These are phyloP conservation scores for Apiospora pterosperma DNA, from an alignment of 2,329 filamentous ascomycete genomes.

Conservation along the genomic window DNA sequence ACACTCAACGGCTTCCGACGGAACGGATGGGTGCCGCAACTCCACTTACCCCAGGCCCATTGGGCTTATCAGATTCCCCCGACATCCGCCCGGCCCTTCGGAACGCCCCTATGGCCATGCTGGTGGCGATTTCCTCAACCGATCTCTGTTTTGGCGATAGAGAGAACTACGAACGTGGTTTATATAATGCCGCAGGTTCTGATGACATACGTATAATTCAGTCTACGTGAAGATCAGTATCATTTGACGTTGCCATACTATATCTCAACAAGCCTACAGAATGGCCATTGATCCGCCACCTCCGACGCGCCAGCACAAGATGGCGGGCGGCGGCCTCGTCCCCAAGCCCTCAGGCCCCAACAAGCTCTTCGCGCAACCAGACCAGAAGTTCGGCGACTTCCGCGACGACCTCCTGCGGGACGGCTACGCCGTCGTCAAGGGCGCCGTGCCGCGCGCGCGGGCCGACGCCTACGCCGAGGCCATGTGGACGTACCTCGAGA, in stretches of 20 bases:
- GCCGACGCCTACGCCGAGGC: constrained; percentile 31
- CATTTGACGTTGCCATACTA: too few relatives aligned
- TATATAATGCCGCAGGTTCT: too few relatives aligned
- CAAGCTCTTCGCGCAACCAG: constrained; percentile 1
- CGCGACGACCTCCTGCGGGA: constrained; percentile 29
- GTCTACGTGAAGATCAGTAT: too few relatives aligned
- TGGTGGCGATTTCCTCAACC: background rate
- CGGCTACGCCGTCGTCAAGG: constrained; percentile 44
- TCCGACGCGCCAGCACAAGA: background rate
- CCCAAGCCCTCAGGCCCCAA: constrained; percentile 5
- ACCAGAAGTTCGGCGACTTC: constrained; percentile 27
- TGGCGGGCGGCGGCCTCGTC: background rate
- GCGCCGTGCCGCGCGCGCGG: constrained; percentile 37
- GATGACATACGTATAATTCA: too few relatives aligned
- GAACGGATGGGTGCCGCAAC: background rate
- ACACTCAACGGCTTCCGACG: background rate
- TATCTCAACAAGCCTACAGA: background rate
- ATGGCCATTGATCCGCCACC: background rate
- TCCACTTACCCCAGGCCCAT: background rate
- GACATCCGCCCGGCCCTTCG: background rate
- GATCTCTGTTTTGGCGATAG: background rate
- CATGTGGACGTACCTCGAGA: constrained; percentile 17
- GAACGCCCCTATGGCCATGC: background rate
- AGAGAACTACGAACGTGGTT: background rate
- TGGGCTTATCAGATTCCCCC: background rate